These are phyloP conservation scores for Diaporthe batatas DNA, from an alignment of 2,329 filamentous ascomycete species.

Conservation along the genomic window DNA sequence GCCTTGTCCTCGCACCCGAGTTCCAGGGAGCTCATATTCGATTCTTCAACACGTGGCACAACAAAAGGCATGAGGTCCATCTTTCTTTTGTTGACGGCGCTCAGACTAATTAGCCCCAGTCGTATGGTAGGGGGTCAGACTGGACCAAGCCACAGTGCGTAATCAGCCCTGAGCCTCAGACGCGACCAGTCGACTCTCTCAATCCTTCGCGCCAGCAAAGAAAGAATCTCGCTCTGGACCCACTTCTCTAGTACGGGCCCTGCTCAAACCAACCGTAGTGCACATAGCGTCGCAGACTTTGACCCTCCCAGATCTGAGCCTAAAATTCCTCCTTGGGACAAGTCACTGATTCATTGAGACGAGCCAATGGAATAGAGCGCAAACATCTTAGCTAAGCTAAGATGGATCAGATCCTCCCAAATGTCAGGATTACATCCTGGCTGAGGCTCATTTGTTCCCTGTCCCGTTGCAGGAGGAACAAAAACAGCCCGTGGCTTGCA, in stretches of 20 bases:
- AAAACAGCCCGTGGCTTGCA: constrained; percentile 11
- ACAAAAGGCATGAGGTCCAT: background rate
- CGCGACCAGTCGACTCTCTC: background rate
- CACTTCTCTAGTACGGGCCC: constrained; percentile 4
- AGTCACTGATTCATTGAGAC: background rate
- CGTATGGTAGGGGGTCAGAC: background rate
- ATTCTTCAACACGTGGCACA: background rate
- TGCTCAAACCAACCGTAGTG: background rate
- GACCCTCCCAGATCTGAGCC: background rate
- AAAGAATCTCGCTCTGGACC: constrained; percentile 14
- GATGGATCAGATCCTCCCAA: constrained; percentile 13
- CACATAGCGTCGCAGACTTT: background rate
- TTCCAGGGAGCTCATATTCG: background rate
- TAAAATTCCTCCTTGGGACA: background rate
- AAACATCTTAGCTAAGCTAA: background rate
- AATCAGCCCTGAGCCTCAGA: background rate
- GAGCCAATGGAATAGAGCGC: background rate
- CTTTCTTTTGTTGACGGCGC: background rate
- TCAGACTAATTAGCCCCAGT: background rate
- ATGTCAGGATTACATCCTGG: constrained; percentile 17
- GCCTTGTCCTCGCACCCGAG: background rate
- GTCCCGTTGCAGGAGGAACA: background rate
- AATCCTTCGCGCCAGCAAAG: constrained; percentile 12
- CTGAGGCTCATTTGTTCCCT: background rate
- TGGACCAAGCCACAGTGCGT: constrained; percentile 33